Percentiles rank a stretch among this genome's conserved stretches.
Conservation (phyloP, 2,329 filamentous ascomycete species). For the Microsporum audouinii region DNA sequence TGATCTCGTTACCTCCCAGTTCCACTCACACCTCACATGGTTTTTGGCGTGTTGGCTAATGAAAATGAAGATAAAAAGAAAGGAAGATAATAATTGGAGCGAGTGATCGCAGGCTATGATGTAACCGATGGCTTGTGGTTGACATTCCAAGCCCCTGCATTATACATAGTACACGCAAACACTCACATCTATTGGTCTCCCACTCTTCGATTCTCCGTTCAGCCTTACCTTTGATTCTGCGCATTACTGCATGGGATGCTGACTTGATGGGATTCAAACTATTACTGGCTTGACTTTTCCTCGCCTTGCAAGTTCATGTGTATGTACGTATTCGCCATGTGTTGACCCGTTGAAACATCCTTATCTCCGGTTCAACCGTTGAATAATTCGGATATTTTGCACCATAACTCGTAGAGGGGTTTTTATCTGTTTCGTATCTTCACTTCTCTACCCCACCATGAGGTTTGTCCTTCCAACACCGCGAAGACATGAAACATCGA, state of each 20-base stretch:
- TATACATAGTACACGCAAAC: background rate
- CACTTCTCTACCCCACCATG: background rate
- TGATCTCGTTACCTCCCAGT: background rate
- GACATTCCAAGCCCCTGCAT: background rate
- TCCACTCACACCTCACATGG: conserved; percentile 3
- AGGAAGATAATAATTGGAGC: background rate
- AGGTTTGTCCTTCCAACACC: background rate
- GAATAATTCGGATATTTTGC: background rate
- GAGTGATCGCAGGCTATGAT: background rate
- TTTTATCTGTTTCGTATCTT: background rate
- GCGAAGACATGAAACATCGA: background rate
- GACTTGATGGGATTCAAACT: background rate
- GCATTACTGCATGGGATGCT: background rate
- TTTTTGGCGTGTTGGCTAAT: background rate
- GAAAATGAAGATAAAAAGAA: background rate
- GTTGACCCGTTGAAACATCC: background rate
- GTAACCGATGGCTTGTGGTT: background rate
- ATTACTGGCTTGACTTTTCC: background rate
- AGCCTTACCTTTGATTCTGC: background rate
- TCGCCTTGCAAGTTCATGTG: background rate
- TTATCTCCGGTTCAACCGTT: too few relatives aligned
- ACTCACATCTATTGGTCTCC: background rate
- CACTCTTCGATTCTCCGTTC: background rate
- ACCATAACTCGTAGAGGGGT: background rate
- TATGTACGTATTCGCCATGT: background rate